Conservation (phyloP, 108 stramenopile genomes). For the Nannochloropsis oceanica region DNA sequence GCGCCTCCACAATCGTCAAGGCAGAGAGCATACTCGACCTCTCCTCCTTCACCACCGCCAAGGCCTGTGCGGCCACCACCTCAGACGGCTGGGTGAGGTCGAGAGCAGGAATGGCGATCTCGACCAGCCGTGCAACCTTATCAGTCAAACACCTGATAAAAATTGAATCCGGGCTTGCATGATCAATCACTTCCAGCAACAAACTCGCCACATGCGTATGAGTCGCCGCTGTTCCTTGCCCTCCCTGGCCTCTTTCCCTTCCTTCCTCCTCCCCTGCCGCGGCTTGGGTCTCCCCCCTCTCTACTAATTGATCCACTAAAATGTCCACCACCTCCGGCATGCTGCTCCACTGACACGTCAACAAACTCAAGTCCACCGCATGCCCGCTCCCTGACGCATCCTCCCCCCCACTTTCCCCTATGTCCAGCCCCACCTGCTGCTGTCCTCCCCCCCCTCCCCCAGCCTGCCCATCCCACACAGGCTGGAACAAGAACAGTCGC, state of each 20-base stretch:
- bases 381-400: too few species aligned
- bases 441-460: neutral
- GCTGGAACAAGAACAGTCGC: constrained; percentile 10
- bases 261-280: neutral
- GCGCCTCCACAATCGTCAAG: neutral
- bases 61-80: neutral
- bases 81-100: neutral
- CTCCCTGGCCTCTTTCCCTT: neutral
- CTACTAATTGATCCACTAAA: neutral
- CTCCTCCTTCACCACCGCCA: neutral
- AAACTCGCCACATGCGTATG: constrained; percentile 9
- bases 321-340: neutral
- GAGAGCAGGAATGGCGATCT: neutral
- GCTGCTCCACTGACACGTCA: neutral
- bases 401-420: neutral
- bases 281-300: neutral
- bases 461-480: neutral
- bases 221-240: neutral
- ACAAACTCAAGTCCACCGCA: neutral
- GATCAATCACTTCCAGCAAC: constrained; percentile 20
- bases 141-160: constrained; percentile 4
- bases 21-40: neutral
- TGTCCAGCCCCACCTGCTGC: neutral
- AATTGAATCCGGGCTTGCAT: constrained; percentile 24
- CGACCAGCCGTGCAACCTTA: neutral